Percentiles rank a stretch among this genome's conserved stretches.
Evolutionary conservation across 2,329 filamentous ascomycete genomes (phyloP).

Genomic region (Botryotinia globosa): DNA sequence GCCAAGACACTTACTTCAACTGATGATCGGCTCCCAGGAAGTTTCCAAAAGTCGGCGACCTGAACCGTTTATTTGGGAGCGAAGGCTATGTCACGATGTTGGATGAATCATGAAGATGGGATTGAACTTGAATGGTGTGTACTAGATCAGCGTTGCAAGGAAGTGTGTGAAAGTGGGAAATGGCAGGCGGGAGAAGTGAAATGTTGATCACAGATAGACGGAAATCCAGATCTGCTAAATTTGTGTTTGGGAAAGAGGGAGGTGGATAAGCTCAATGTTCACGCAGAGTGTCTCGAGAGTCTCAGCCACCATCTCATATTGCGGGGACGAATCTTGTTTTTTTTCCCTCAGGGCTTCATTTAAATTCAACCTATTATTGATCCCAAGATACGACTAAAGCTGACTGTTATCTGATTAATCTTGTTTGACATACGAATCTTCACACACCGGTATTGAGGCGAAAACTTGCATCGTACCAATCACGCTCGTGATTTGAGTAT

Average conservation of each 20-base stretch:
- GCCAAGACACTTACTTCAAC: not conserved
- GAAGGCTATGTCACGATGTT: not conserved
- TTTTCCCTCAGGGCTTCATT: not conserved
- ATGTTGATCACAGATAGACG: not conserved
- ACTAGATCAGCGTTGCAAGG: slow-evolving; percentile 6
- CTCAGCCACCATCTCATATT: slow-evolving; percentile 6
- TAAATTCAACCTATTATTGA: not conserved
- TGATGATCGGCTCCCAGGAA: not conserved
- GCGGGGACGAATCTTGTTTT: not conserved
- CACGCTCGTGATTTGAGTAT: not conserved
- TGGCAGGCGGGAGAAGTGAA: not conserved
- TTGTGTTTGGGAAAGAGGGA: not conserved
- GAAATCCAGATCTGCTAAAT: slow-evolving; percentile 9
- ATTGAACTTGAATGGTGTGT: not conserved
- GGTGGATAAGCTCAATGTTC: not conserved
- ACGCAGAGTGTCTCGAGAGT: not conserved
- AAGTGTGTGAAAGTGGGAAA: not conserved
- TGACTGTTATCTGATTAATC: slow-evolving; percentile 4
- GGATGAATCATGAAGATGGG: not conserved
- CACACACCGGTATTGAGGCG: slow-evolving; percentile 19
- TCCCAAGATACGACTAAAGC: not conserved
- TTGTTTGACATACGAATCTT: not conserved
- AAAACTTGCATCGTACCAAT: slow-evolving; percentile 5
- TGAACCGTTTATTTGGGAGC: not conserved
- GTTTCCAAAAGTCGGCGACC: slow-evolving; percentile 2